phyloP scores from a whole-genome alignment of 148 eudicot genomes.

The Chenopodium suecicum region DNA sequence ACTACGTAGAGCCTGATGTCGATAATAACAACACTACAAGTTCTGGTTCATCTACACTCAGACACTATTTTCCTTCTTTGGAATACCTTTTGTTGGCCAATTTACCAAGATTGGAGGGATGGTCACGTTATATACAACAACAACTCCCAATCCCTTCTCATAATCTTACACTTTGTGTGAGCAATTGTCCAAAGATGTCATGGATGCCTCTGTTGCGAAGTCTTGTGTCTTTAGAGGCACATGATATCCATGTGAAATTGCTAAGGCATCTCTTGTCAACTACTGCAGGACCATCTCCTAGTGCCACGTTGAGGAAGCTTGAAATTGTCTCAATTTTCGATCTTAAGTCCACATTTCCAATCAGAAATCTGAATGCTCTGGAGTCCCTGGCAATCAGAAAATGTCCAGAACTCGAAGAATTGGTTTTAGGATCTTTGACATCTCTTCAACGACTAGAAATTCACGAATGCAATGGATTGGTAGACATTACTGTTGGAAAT shows the following conservation, averaged over 20 bases:
- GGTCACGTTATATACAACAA: background rate
- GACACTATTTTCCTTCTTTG: constrained; percentile 10
- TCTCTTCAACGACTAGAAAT: background rate
- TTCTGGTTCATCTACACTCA: no score
- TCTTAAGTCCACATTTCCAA: background rate
- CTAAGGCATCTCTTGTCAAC: background rate
- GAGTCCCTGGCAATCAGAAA: constrained; percentile 4
- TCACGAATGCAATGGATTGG: background rate
- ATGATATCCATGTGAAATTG: background rate
- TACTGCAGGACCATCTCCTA: background rate
- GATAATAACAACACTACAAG: no score
- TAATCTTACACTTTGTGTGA: background rate
- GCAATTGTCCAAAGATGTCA: background rate
- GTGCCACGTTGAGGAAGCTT: background rate
- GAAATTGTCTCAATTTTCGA: background rate
- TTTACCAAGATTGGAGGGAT: constrained; percentile 7
- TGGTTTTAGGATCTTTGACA: background rate
- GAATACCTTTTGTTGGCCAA: background rate
- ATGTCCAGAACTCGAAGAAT: background rate
- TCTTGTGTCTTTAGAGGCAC: background rate
- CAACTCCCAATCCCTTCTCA: background rate
- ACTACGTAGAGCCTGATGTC: background rate
- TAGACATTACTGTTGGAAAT: background rate
- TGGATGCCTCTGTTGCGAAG: background rate
- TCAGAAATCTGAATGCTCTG: background rate